Evolutionary conservation across 2,329 filamentous ascomycete species (phyloP).

Genomic region (Chaetomiaceae sp.): DNA sequence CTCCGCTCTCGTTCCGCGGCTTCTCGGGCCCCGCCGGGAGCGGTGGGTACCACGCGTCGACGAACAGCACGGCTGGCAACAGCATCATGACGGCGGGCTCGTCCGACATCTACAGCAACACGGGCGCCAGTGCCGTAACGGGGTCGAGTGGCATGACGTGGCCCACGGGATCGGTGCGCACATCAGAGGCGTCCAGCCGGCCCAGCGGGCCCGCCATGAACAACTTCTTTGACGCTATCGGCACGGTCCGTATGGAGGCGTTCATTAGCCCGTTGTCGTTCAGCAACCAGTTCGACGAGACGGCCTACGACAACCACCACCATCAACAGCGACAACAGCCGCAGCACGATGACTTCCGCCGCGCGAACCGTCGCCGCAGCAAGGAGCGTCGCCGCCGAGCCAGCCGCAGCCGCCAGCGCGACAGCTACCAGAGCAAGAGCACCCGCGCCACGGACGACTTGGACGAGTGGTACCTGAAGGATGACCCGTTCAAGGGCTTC

Average conservation of each 20-base stretch:
- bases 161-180: constrained; percentile 40
- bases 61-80: constrained; percentile 52
- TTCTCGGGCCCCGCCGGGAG: constrained; percentile 57
- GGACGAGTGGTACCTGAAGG: constrained; percentile 50
- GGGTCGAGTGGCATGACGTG: constrained; percentile 25
- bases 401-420: constrained; percentile 49
- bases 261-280: constrained; percentile 68
- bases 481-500: constrained; percentile 59
- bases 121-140: constrained; percentile 15
- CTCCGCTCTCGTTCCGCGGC: constrained; percentile 68
- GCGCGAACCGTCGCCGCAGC: constrained; percentile 45
- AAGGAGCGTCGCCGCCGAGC: constrained; percentile 48
- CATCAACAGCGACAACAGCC: constrained; percentile 17
- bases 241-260: constrained; percentile 93
- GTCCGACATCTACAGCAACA: constrained; percentile 27
- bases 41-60: constrained; percentile 37
- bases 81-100: constrained; percentile 37
- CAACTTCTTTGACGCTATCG: constrained; percentile 80
- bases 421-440: constrained; percentile 43
- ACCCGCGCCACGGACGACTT: constrained; percentile 41
- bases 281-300: constrained; percentile 38
- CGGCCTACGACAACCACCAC: constrained; percentile 44
- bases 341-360: constrained; percentile 39
- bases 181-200: constrained; percentile 49
- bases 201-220: constrained; percentile 32